phyloP scores from a whole-genome alignment of 768 basidiomycete species.

The Rhizopogon sp. region DNA sequence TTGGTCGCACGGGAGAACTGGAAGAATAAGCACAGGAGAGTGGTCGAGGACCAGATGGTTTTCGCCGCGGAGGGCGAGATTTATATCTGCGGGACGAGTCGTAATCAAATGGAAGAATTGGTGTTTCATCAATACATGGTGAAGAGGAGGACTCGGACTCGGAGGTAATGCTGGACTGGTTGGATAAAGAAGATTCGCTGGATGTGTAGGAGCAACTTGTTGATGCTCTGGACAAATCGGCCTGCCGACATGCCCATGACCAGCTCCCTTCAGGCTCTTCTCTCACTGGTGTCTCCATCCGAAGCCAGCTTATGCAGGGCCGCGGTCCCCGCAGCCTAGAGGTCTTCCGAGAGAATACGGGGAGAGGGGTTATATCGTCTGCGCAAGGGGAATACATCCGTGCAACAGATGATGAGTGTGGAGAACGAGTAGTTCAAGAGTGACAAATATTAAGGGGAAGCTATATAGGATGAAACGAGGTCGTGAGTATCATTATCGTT shows the following conservation, averaged over 20 bases:
- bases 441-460: too few species aligned
- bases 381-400: slow-evolving; percentile 3
- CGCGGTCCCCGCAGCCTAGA: slow-evolving; percentile 23
- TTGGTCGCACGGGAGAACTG: slow-evolving; percentile 5
- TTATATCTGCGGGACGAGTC: not conserved
- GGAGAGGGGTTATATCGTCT: slow-evolving; percentile 9
- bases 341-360: slow-evolving; percentile 6
- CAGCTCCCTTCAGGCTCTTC: slow-evolving; percentile 3
- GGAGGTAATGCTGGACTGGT: slow-evolving; percentile 6
- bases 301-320: slow-evolving; percentile 19
- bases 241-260: slow-evolving; percentile 11
- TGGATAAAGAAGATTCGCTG: slow-evolving; percentile 8
- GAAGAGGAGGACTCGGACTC: slow-evolving; percentile 9
- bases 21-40: slow-evolving; percentile 8
- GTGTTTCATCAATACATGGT: not conserved
- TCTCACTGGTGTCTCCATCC: not conserved
- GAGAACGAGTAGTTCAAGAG: not conserved
- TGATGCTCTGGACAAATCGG: slow-evolving; percentile 10
- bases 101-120: slow-evolving; percentile 3
- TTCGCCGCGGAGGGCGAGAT: slow-evolving; percentile 12
- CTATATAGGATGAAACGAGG: not conserved
- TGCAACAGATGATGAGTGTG: not conserved
- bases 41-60: slow-evolving; percentile 22
- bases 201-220: slow-evolving; percentile 13
- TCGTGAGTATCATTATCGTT: slow-evolving; percentile 2